Evolutionary conservation across 306 rosid genomes (phyloP), one percentile per base, ranked within the genome.

Genomic region (Cucumis cinereus): DNA sequence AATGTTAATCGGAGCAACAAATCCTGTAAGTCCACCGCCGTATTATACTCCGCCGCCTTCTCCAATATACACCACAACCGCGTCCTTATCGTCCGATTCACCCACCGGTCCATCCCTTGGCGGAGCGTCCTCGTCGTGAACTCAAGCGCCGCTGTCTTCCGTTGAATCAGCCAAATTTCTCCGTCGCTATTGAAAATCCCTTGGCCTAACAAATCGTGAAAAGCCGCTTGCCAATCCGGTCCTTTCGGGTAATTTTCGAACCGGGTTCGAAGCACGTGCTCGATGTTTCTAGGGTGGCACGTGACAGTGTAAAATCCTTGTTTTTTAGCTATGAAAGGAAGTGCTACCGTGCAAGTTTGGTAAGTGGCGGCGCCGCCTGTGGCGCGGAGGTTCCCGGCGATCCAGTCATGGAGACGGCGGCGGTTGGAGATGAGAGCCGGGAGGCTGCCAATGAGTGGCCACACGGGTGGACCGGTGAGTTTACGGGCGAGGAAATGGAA

Each of bases 171-270:
- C 98, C 98, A 93, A 16, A 92, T 88, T 47, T 91, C 97, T 0
- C 98, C 96, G 54, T 93, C 98, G 70, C 97, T 91, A 58, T 93
- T 93, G 86, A 93, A 93, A 5, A 92, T 93, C 57, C 98, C 98
- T 16, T 91, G 94, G 0, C 98, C 98, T 10, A 93, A 58, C 9
- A 93, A 89, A 67, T 93, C 98, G 43, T 93, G 96, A 58, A 93
- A 93, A 0, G 98, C 98, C 17, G 88, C 84, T 30, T 93, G 97
- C 92, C 92, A 93, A 0, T 73, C 57, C 6, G 98, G 98, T 3
- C 98, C 98, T 74, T 93, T 93, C 0, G 98, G 98, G 64, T 93
- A 93, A 66, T 93, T 93, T 0, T 89, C 91, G 80, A 93, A 93
- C 74, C 94, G 82, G 72, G 90, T 85, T 74, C 84, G 87, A 35